phyloP scores from a whole-genome alignment of 306 rosid species.

The Myrica gale region DNA sequence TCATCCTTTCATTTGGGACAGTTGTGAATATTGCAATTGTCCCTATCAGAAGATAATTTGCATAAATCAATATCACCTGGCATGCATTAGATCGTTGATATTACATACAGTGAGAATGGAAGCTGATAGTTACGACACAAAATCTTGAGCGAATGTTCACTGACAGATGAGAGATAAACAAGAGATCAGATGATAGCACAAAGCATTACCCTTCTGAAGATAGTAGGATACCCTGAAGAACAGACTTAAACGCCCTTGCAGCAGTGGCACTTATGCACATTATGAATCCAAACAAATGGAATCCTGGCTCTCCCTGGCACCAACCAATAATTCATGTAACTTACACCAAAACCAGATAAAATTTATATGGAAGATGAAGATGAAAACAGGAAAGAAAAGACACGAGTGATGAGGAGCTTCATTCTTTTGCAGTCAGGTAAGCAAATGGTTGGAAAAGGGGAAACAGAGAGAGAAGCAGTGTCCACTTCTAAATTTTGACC shows the following conservation, averaged over 20 bases:
- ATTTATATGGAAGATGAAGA: constrained; percentile 1
- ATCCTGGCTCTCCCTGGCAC: constrained; percentile 93
- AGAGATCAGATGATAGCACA: constrained; percentile 13
- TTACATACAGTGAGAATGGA: background rate
- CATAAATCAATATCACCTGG: background rate
- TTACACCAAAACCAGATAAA: constrained; percentile 26
- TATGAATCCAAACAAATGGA: constrained; percentile 88
- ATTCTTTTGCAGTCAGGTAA: constrained; percentile 9
- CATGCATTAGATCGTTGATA: background rate
- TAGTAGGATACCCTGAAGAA: constrained; percentile 90
- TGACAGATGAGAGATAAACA: constrained; percentile 11
- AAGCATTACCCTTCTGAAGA: constrained; percentile 90
- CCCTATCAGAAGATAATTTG: background rate
- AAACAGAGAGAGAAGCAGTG: background rate
- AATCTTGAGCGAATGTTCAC: background rate
- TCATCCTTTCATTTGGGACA: background rate
- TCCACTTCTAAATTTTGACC: background rate
- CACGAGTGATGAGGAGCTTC: constrained; percentile 7
- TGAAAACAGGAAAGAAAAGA: constrained; percentile 19
- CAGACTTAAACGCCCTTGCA: constrained; percentile 99
- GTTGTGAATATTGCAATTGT: background rate
- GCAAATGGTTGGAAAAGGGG: background rate
- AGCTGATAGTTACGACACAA: background rate
- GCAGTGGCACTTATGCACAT: constrained; percentile 97
- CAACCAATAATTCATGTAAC: constrained; percentile 35